These are phyloP conservation scores for Trichoderma orchidacearum DNA, from an alignment of 495 filamentous ascomycete species.

Conservation along the genomic window DNA sequence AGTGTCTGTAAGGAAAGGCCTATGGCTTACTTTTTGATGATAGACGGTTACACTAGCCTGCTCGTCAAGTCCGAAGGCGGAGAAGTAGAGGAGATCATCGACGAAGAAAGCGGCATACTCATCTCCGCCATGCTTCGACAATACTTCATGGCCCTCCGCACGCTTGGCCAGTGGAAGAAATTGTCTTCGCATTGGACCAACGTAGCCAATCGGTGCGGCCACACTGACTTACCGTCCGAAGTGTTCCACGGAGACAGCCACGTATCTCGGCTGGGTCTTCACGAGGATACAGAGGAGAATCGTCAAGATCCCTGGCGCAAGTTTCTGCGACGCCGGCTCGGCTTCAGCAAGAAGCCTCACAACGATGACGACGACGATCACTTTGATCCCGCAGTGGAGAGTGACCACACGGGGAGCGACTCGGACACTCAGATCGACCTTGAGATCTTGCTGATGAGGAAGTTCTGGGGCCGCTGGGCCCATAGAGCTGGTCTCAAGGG, in stretches of 20 bases:
- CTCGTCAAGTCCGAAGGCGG: constrained; percentile 58
- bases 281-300: background rate
- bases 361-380: constrained; percentile 22
- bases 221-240: constrained; percentile 16
- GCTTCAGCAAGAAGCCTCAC: constrained; percentile 23
- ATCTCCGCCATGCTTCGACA: constrained; percentile 76
- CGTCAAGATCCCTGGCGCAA: background rate
- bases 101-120: constrained; percentile 73
- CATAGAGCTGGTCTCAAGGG: constrained; percentile 46
- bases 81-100: constrained; percentile 58
- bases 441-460: constrained; percentile 37
- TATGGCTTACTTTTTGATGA: background rate
- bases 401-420: constrained; percentile 12
- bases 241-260: background rate
- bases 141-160: constrained; percentile 75
- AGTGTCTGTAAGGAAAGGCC: background rate
- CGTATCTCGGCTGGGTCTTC: background rate
- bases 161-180: constrained; percentile 59
- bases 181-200: constrained; percentile 51
- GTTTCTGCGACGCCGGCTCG: constrained; percentile 25
- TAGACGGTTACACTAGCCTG: constrained; percentile 60
- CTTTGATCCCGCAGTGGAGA: constrained; percentile 18
- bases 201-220: constrained; percentile 35
- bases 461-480: constrained; percentile 62
- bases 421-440: constrained; percentile 19